Evolutionary conservation across 2,329 filamentous ascomycete genomes (phyloP), one percentile per base, ranked within the genome.

Genomic region (Sclerotinia nivalis): DNA sequence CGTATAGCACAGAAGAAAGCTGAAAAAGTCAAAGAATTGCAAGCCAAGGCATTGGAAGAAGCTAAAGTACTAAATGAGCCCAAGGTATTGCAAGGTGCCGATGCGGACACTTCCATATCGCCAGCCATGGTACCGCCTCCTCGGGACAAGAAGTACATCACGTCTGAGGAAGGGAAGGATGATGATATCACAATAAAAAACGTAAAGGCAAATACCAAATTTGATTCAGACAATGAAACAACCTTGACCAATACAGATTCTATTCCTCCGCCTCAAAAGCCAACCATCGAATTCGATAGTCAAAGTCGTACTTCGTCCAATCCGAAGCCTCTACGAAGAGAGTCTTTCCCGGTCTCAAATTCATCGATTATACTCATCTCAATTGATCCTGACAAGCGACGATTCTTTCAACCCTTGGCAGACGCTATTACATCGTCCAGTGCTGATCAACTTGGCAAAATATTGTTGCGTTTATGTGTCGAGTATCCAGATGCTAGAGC

Each of bases 381-480:
- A 45, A n/a, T 64, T 15, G 45, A 34, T n/a, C 20, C 25, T 12
- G 67, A 64, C 9, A 65, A 69, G 45, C 25, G 58, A 43, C 58
- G 58, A 55, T 65, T 69, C 49, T 69, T 69, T 65, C 58, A 25
- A 10, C 59, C 67, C 22, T 28, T 65, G 10, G 67, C 59, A 34
- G 67, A 69, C 2, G 67, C 47, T 8, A 69, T 69, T 22, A 56
- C 25, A 65, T 50, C 47, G 18, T 54, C 67, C 5, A 37, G 31
- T 54, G n/a, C 13, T 9, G 28, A 65, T 34, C 58, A 28, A 34
- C 49, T 65, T 18, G 47, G 47, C 4, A 43, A 45, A 15, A 69
- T 65, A 31, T 22, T 65, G 15, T 12, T 69, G 6, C 37, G 54
- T 37, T 55, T 69, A 22, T 69, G 58, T 8, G 50, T 69, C 20